phyloP scores from a whole-genome alignment of 305 asterid species.

The Salvia sclarea region DNA sequence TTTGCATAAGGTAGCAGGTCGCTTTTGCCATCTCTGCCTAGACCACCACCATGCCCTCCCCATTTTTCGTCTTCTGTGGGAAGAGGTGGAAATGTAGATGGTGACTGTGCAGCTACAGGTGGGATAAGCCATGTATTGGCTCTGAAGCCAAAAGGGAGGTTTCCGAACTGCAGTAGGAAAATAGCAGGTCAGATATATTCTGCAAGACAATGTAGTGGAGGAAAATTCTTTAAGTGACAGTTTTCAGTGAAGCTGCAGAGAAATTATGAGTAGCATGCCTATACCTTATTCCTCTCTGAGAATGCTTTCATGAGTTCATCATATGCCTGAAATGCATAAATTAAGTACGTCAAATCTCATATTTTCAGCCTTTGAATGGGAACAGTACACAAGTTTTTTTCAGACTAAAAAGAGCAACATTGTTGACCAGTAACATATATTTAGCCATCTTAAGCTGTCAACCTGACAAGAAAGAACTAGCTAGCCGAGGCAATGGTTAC shows the following conservation, averaged over 20 bases:
- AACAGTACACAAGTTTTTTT: background rate
- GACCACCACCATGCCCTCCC: conserved; percentile 99
- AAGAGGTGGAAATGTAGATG: conserved; percentile 74
- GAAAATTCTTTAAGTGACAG: conserved; percentile 13
- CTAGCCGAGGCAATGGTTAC: background rate
- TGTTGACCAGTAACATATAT: conserved; percentile 2
- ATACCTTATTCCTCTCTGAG: conserved; percentile 92
- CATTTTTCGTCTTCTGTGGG: conserved; percentile 91
- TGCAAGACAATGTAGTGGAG: conserved; percentile 19
- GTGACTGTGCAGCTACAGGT: conserved; percentile 77
- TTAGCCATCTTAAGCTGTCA: background rate
- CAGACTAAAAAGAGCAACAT: background rate
- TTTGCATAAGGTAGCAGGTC: conserved; percentile 82
- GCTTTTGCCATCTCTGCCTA: conserved; percentile 86
- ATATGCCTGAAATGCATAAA: conserved; percentile 69
- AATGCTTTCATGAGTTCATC: conserved; percentile 92
- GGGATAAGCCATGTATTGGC: conserved; percentile 98
- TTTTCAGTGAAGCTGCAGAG: conserved; percentile 19
- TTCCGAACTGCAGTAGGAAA: conserved; percentile 76
- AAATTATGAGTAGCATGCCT: conserved; percentile 4
- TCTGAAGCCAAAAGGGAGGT: conserved; percentile 92
- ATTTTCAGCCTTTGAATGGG: conserved; percentile 11
- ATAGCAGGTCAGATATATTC: conserved; percentile 14
- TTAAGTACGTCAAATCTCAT: conserved; percentile 35
- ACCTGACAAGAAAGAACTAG: conserved; percentile 20